Conservation (phyloP, 345 rosid species). For the Camelina neglecta region DNA sequence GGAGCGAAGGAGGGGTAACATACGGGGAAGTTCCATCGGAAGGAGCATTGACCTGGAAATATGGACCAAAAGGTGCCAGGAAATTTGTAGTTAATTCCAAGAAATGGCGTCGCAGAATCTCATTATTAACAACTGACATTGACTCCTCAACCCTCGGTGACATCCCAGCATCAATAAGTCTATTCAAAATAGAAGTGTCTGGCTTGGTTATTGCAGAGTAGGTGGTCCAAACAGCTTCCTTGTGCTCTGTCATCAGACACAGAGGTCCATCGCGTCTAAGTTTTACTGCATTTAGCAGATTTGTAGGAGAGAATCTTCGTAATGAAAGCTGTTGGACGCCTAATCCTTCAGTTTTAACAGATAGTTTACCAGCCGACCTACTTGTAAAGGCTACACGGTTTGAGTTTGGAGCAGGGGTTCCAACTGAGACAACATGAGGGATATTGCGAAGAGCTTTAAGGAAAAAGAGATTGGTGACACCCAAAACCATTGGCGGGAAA, state of each 20-base stretch:
- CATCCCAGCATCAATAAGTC: conserved; percentile 93
- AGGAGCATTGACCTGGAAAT: conserved; percentile 74
- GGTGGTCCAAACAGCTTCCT: conserved; percentile 96
- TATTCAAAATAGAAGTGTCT: conserved; percentile 90
- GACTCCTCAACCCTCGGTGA: conserved; percentile 98
- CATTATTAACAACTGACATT: conserved; percentile 97
- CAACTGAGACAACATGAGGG: conserved; percentile 94
- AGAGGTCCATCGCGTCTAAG: conserved; percentile 94
- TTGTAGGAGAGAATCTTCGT: conserved; percentile 88
- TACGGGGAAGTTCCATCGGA: conserved; percentile 91
- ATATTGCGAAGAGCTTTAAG: conserved; percentile 82
- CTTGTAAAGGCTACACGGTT: conserved; percentile 59
- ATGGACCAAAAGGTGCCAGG: conserved; percentile 97
- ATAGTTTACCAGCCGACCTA: conserved; percentile 70
- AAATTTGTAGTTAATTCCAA: conserved; percentile 96
- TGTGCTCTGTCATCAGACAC: conserved; percentile 97
- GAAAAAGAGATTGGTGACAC: conserved; percentile 95
- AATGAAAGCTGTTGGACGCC: conserved; percentile 82
- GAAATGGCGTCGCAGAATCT: conserved; percentile 93
- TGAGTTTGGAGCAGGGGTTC: conserved; percentile 73
- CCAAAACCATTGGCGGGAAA: conserved; percentile 94
- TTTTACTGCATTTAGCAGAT: conserved; percentile 77
- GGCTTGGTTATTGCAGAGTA: conserved; percentile 86
- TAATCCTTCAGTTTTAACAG: conserved; percentile 73
- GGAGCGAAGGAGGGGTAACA: conserved; percentile 85